Conservation (phyloP, 495 filamentous ascomycete genomes). For the Staphylotrichum tortipilum region DNA sequence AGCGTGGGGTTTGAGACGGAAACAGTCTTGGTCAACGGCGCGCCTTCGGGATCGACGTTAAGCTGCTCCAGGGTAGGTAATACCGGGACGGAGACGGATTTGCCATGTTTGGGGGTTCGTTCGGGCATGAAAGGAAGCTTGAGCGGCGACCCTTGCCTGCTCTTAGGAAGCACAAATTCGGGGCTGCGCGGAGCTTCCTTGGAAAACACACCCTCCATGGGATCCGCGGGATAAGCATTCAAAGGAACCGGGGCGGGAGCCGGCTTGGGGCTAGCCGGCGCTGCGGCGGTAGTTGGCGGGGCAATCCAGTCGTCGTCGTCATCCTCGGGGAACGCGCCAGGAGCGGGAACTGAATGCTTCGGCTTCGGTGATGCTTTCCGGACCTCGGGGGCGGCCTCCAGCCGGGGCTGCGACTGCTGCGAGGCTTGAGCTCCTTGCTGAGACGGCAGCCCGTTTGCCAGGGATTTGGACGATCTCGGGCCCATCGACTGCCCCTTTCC, state of each 20-base stretch:
- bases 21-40: constrained; percentile 49
- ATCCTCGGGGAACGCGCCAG: constrained; percentile 50
- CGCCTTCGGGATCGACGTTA: constrained; percentile 26
- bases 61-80: constrained; percentile 40
- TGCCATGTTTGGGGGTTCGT: constrained; percentile 36
- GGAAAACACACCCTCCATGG: constrained; percentile 47
- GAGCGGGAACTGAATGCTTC: constrained; percentile 24
- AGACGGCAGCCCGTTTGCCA: constrained; percentile 41
- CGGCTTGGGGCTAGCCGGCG: constrained; percentile 29
- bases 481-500: constrained; percentile 61
- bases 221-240: constrained; percentile 52
- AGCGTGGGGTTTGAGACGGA: constrained; percentile 55
- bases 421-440: constrained; percentile 18
- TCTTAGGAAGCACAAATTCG: constrained; percentile 36
- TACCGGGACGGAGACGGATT: constrained; percentile 49
- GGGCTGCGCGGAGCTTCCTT: constrained; percentile 33
- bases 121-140: constrained; percentile 26
- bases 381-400: constrained; percentile 45
- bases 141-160: constrained; percentile 31
- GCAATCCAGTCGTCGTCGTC: constrained; percentile 84
- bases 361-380: constrained; percentile 28
- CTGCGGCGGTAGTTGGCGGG: constrained; percentile 36
- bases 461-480: constrained; percentile 61
- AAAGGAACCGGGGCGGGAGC: constrained; percentile 27
- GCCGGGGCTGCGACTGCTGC: constrained; percentile 16